phyloP scores from a whole-genome alignment of 352 stramenopile genomes.

The Globisporangium abappressorium region DNA sequence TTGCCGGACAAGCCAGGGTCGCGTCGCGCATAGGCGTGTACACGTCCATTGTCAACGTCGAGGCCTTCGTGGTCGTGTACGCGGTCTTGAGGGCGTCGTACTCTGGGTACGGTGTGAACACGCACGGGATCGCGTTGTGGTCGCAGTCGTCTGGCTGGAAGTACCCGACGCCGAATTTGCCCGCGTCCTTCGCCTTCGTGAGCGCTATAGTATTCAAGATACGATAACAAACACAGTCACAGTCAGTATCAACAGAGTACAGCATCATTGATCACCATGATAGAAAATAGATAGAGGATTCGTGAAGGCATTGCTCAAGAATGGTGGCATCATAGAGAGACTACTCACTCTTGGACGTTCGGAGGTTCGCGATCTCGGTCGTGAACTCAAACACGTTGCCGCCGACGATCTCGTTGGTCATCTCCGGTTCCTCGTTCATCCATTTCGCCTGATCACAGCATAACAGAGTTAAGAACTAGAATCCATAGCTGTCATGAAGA shows the following conservation, averaged over 20 bases:
- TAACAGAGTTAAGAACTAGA: not conserved
- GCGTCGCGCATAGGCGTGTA: constrained; percentile 31
- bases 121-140: constrained; percentile 35
- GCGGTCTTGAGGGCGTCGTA: constrained; percentile 46
- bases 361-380: constrained; percentile 59
- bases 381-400: constrained; percentile 83
- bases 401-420: constrained; percentile 69
- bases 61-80: constrained; percentile 43
- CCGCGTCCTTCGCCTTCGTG: constrained; percentile 31
- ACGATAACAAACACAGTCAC: not conserved
- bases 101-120: constrained; percentile 47
- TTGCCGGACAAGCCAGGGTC: constrained; percentile 41
- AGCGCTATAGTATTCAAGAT: constrained; percentile 15
- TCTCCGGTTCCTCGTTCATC: constrained; percentile 80
- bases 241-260: not conserved
- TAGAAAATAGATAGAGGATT: not conserved
- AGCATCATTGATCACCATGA: not conserved
- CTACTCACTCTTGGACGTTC: constrained; percentile 17
- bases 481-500: not conserved
- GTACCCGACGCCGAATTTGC: constrained; percentile 48
- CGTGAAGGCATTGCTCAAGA: not conserved
- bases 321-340: not conserved
- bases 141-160: constrained; percentile 46
- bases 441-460: constrained; percentile 52
- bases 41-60: constrained; percentile 34